Percentiles rank a stretch among this genome's conserved stretches.
Conservation (phyloP, 164 flowering plant genomes). For the Vitis cinerea region DNA sequence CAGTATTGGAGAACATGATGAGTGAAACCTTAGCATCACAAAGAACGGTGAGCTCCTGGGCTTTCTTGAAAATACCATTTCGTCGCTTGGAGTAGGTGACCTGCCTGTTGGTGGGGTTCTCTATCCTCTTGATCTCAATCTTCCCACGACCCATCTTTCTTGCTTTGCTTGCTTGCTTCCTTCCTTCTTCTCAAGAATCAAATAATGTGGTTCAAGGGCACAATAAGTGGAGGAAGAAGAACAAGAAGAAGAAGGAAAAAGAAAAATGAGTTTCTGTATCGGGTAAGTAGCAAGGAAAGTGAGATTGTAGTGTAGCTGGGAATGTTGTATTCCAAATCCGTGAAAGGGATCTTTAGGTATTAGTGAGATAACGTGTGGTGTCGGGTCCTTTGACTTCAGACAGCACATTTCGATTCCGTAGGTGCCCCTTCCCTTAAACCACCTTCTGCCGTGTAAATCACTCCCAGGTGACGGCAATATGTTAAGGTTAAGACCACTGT, state of each 20-base stretch:
- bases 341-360: slow-evolving; percentile 1
- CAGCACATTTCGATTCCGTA: no score
- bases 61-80: slow-evolving; percentile 71
- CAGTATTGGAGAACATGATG: slow-evolving; percentile 51
- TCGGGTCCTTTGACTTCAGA: no score
- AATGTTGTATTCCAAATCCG: slow-evolving; percentile 7
- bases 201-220: background rate
- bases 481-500: no score
- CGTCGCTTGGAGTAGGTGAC: slow-evolving; percentile 74
- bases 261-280: slow-evolving; percentile 13
- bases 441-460: background rate
- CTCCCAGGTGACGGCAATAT: no score
- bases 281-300: slow-evolving; percentile 20
- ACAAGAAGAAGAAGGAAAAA: slow-evolving; percentile 3
- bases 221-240: slow-evolving; percentile 4
- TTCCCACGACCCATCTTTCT: slow-evolving; percentile 66
- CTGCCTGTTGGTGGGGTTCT: slow-evolving; percentile 66
- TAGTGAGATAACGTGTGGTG: no score
- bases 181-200: background rate
- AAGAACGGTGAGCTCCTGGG: slow-evolving; percentile 63
- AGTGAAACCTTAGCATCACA: slow-evolving; percentile 74
- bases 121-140: slow-evolving; percentile 70
- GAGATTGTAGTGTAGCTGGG: slow-evolving; percentile 17
- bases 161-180: background rate
- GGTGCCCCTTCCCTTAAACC: background rate